A percentile compares a stretch with the other conserved stretches of the same genome.
These are phyloP conservation scores for Neurospora intermedia DNA, from an alignment of 495 filamentous ascomycete species.

Conservation along the genomic window DNA sequence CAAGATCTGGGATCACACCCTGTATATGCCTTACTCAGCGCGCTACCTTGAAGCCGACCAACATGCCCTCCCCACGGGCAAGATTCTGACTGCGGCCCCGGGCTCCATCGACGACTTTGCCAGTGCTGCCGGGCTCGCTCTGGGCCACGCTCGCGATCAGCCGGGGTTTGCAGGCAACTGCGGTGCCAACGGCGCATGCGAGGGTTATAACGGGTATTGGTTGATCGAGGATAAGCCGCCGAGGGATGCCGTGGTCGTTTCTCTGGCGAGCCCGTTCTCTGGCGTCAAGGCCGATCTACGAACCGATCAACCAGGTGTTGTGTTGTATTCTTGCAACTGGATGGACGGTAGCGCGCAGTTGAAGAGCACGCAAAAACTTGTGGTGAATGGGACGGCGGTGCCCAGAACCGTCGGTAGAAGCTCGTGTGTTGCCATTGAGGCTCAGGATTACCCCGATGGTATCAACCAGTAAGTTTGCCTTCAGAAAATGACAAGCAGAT, in stretches of 20 bases:
- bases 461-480: slow-evolving; percentile 52
- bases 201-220: slow-evolving; percentile 72
- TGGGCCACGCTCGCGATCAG: slow-evolving; percentile 52
- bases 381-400: slow-evolving; percentile 25
- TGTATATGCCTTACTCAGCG: slow-evolving; percentile 60
- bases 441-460: slow-evolving; percentile 65
- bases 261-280: slow-evolving; percentile 44
- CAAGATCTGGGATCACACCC: slow-evolving; percentile 57
- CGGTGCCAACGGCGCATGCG: slow-evolving; percentile 53
- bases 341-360: slow-evolving; percentile 50
- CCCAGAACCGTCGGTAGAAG: slow-evolving; percentile 37
- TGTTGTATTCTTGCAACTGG: slow-evolving; percentile 63
- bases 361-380: slow-evolving; percentile 54
- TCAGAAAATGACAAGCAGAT: slow-evolving; percentile 10
- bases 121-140: slow-evolving; percentile 41
- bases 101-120: slow-evolving; percentile 63
- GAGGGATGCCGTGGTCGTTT: slow-evolving; percentile 47
- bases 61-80: slow-evolving; percentile 63
- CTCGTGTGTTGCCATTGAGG: slow-evolving; percentile 50
- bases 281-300: slow-evolving; percentile 63
- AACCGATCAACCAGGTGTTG: slow-evolving; percentile 59
- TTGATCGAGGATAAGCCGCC: slow-evolving; percentile 49
- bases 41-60: slow-evolving; percentile 59
- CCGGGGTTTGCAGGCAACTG: slow-evolving; percentile 52
- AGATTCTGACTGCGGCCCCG: slow-evolving; percentile 47